Evolutionary conservation across 2,329 filamentous ascomycete genomes (phyloP), one percentile per base, ranked within the genome.

Genomic region (Byssochlamys sp.): DNA sequence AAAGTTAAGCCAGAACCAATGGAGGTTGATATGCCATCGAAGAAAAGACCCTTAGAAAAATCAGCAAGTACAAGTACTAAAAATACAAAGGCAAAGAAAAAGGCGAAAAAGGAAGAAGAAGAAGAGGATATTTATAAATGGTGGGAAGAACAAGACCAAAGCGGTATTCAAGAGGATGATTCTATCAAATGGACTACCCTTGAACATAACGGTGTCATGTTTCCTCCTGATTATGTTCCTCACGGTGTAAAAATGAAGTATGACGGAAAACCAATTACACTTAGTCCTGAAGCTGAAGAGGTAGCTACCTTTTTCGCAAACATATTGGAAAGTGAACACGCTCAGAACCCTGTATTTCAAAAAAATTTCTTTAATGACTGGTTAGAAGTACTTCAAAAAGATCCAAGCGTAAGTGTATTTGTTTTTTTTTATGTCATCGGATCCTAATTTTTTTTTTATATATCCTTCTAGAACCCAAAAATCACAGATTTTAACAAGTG

Each of bases 351-450:
- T 1, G 88, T 87, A 0, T 99, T 99, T 76, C 89, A 92, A 68
- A 92, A 94, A 75, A 99, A 99, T 73, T 99, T 99, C 75, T 96
- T 97, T 69, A 75, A 78, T 53, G 94, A 99, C 71, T 97, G 97
- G 74, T 86, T 86, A 58, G 87, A 90, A 2, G 81, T 89, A 39
- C 77, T 97, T 51, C 87, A 94, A 69, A 88, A 91, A 72, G 90
- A 88, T 19, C 90, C 90, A 50, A 91, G 92, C 55, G 94, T 88
- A 52, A 95, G 86, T 64, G 89, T n/a, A n/a, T n/a, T n/a, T n/a
- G n/a, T n/a, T n/a, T n/a, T n/a, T n/a, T n/a, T n/a, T n/a, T n/a
- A n/a, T n/a, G n/a, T n/a, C n/a, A n/a, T n/a, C n/a, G n/a, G n/a
- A n/a, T n/a, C n/a, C n/a, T n/a, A n/a, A n/a, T n/a, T n/a, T n/a